A percentile compares a stretch with the other conserved stretches of the same genome.
phyloP scores from a whole-genome alignment of 331 rosid species.

The Quercus phellos region DNA sequence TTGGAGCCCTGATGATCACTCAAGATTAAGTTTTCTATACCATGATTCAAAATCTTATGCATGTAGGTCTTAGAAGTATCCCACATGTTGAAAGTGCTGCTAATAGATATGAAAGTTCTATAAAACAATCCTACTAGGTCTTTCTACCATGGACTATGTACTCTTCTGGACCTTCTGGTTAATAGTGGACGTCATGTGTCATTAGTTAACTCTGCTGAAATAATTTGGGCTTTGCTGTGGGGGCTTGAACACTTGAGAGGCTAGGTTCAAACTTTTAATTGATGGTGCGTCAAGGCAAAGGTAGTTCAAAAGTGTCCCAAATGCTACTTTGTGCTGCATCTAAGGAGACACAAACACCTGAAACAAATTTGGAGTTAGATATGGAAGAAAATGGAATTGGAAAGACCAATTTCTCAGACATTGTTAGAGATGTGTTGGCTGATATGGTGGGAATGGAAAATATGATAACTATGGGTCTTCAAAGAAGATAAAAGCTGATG shows the following conservation, averaged over 20 bases:
- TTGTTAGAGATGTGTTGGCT: conserved; percentile 17
- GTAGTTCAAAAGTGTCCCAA: background rate
- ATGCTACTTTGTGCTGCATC: background rate
- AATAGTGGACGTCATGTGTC: background rate
- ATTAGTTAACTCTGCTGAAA: background rate
- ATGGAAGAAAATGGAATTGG: conserved; percentile 8
- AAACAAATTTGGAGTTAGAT: conserved; percentile 9
- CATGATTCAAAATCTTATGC: background rate
- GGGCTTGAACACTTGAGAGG: background rate
- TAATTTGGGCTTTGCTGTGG: background rate
- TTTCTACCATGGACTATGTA: background rate
- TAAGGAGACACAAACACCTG: background rate
- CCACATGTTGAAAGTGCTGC: background rate
- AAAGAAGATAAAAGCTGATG: conserved; percentile 36
- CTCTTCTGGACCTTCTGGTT: background rate
- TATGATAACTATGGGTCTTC: conserved; percentile 21
- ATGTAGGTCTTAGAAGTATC: background rate
- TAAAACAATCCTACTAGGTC: background rate
- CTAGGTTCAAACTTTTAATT: background rate
- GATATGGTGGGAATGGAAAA: conserved; percentile 21
- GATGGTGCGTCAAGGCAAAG: background rate
- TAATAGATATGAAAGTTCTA: background rate
- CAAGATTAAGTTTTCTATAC: background rate
- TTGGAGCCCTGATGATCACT: background rate
- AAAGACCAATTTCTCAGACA: conserved; percentile 24